phyloP scores from a whole-genome alignment of 2,329 filamentous ascomycete species.

The Alternaria incomplexa region DNA sequence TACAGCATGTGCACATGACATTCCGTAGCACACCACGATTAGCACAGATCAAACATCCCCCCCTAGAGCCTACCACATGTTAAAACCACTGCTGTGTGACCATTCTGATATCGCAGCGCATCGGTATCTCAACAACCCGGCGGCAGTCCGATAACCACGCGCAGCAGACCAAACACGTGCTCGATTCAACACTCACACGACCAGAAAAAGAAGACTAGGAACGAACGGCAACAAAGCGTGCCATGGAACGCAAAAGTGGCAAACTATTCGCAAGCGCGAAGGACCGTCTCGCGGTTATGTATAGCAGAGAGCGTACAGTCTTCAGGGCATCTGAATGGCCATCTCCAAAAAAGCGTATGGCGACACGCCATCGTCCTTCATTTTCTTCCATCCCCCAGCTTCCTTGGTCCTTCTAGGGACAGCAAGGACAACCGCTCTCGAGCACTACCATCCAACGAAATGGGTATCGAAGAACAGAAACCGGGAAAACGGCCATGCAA shows the following conservation, averaged over 20 bases:
- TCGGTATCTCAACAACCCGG: background rate
- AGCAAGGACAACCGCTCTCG: background rate
- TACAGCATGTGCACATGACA: background rate
- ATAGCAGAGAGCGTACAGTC: background rate
- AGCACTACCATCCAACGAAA: background rate
- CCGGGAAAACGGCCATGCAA: background rate
- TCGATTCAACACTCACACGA: too few relatives aligned
- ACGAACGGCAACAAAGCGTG: too few relatives aligned
- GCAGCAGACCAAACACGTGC: too few relatives aligned
- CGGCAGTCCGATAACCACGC: too few relatives aligned
- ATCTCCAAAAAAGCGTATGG: background rate
- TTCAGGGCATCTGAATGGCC: background rate
- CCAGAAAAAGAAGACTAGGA: too few relatives aligned
- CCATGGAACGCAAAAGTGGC: background rate
- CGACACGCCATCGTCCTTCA: background rate
- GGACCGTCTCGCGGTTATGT: background rate
- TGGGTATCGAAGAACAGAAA: background rate
- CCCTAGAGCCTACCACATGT: background rate
- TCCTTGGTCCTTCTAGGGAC: background rate
- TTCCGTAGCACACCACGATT: background rate
- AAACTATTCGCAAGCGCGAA: background rate
- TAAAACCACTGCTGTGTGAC: background rate
- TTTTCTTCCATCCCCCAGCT: background rate
- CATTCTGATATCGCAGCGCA: background rate
- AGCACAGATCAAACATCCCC: background rate